phyloP scores from a whole-genome alignment of 495 filamentous ascomycete genomes.

The Acidiella bohemica region DNA sequence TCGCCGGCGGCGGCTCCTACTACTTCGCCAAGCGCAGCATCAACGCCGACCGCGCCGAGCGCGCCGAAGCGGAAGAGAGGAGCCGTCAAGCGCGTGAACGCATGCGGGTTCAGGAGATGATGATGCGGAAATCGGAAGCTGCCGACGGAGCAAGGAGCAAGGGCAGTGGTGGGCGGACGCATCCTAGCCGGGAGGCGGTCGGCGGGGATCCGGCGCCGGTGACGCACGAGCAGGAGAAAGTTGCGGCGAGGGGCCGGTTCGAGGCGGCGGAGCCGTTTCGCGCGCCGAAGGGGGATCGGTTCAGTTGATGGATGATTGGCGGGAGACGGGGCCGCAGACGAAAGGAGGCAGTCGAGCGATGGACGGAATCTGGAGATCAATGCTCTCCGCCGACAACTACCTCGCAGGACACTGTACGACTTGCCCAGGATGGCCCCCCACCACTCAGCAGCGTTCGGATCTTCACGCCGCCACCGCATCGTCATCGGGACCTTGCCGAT shows the following conservation, averaged over 20 bases:
- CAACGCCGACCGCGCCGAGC: constrained; percentile 66
- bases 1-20: constrained; percentile 84
- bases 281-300: constrained; percentile 70
- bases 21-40: constrained; percentile 91
- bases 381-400: background rate
- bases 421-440: too few species aligned
- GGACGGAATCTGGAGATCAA: background rate
- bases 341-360: background rate
- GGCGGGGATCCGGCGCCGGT: constrained; percentile 75
- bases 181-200: constrained; percentile 66
- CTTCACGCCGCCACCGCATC: too few species aligned
- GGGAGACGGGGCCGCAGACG: background rate
- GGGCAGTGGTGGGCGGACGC: constrained; percentile 23
- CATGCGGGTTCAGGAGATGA: constrained; percentile 9
- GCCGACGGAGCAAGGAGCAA: background rate
- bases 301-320: constrained; percentile 37
- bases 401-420: too few species aligned
- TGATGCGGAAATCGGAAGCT: background rate
- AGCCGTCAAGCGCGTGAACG: constrained; percentile 15
- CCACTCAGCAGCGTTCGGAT: too few species aligned
- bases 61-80: constrained; percentile 47
- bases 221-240: constrained; percentile 60
- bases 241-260: constrained; percentile 80
- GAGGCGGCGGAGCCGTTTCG: constrained; percentile 61
- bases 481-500: too few species aligned